Evolutionary conservation across 306 rosid genomes (phyloP).

Genomic region (Hippophae gyantsensis): DNA sequence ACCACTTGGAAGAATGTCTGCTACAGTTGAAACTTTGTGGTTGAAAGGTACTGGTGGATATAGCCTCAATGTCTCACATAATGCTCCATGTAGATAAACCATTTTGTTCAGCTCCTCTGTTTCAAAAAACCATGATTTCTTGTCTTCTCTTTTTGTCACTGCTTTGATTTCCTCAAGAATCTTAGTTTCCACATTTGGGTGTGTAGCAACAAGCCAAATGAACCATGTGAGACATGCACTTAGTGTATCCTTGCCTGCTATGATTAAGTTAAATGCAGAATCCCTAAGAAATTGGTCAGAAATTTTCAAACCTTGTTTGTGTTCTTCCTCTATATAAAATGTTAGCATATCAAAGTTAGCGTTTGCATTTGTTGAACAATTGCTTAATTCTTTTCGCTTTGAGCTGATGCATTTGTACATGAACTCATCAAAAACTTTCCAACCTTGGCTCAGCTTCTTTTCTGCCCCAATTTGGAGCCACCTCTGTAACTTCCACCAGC

Average conservation of each 20-base stretch:
- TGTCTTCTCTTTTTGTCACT: neutral
- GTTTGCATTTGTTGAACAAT: neutral
- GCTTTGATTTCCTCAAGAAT: constrained; percentile 18
- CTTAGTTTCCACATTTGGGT: constrained; percentile 5
- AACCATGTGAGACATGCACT: constrained; percentile 17
- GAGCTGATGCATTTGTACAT: constrained; percentile 1
- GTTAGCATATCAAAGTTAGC: constrained; percentile 11
- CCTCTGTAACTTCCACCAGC: constrained; percentile 27
- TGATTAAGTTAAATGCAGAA: constrained; percentile 1
- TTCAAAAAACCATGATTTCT: neutral
- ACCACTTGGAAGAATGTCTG: constrained; percentile 45
- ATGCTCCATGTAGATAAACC: constrained; percentile 40
- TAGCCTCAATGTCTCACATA: constrained; percentile 43
- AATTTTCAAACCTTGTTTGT: neutral
- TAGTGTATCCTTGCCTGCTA: constrained; percentile 16
- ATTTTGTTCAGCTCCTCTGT: constrained; percentile 7
- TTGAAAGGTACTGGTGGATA: constrained; percentile 45
- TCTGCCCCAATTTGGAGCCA: constrained; percentile 26
- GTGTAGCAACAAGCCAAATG: constrained; percentile 13
- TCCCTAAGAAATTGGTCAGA: constrained; percentile 16
- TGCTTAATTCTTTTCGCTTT: neutral
- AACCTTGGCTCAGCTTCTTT: constrained; percentile 1
- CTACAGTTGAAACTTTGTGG: constrained; percentile 13
- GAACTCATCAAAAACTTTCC: constrained; percentile 12
- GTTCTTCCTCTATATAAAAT: constrained; percentile 1